These are phyloP conservation scores for Cercophora newfieldiana DNA, from an alignment of 495 filamentous ascomycete species.

Conservation along the genomic window DNA sequence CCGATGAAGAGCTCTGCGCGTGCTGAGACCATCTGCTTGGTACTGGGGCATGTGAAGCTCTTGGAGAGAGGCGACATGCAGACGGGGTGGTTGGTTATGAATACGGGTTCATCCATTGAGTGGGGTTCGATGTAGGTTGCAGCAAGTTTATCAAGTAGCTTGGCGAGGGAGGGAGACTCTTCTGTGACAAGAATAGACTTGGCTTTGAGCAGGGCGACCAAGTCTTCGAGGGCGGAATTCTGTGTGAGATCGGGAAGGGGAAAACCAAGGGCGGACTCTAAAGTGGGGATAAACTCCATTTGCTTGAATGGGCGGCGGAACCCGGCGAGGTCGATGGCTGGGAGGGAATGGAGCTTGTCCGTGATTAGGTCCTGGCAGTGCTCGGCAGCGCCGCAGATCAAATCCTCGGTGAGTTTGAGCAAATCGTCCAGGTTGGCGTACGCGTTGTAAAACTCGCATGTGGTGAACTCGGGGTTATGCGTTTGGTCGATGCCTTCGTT, in stretches of 20 bases:
- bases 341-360: constrained; percentile 48
- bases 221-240: constrained; percentile 50
- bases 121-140: constrained; percentile 69
- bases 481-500: constrained; percentile 96
- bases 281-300: constrained; percentile 78
- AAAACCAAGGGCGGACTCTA: constrained; percentile 65
- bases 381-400: constrained; percentile 60
- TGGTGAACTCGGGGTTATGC: constrained; percentile 98
- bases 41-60: constrained; percentile 64
- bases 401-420: constrained; percentile 68
- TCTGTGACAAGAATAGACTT: constrained; percentile 48
- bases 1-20: constrained; percentile 86
- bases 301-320: constrained; percentile 53
- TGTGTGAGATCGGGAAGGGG: constrained; percentile 54
- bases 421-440: constrained; percentile 78
- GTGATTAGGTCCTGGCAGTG: constrained; percentile 53
- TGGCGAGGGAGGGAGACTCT: constrained; percentile 63
- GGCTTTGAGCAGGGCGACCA: constrained; percentile 56
- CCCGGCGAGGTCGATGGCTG: constrained; percentile 46
- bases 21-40: constrained; percentile 66
- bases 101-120: constrained; percentile 69
- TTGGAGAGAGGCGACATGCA: constrained; percentile 91
- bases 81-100: constrained; percentile 88
- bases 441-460: constrained; percentile 92
- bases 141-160: constrained; percentile 83